Evolutionary conservation across 768 basidiomycete species (phyloP).

Genomic region (Russula sp.): DNA sequence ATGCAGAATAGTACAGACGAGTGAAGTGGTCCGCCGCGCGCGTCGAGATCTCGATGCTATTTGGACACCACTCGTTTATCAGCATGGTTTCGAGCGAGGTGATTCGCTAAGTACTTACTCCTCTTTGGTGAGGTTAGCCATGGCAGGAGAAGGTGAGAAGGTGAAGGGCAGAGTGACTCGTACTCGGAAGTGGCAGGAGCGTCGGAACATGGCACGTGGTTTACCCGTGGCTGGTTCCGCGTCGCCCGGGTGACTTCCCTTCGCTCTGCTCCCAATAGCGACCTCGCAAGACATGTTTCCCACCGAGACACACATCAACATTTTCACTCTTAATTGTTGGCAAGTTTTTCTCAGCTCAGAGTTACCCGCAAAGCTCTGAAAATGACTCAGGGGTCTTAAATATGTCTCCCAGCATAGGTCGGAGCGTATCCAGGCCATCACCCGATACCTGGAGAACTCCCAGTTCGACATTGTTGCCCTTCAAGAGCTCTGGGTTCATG

Average conservation of each 20-base stretch:
- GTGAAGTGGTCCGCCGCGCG: conserved; percentile 82
- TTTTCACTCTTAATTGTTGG: conserved; percentile 82
- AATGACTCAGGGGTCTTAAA: conserved; percentile 70
- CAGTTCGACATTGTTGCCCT: conserved; percentile 77
- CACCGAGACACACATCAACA: conserved; percentile 48
- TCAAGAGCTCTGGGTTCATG: conserved; percentile 86
- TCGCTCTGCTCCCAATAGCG: neutral
- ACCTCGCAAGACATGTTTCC: conserved; percentile 31
- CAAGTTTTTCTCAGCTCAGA: conserved; percentile 34
- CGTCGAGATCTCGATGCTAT: conserved; percentile 80
- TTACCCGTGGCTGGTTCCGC: conserved; percentile 4
- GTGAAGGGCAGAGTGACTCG: neutral
- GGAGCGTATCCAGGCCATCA: conserved; percentile 72
- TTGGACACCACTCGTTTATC: neutral
- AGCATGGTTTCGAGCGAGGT: neutral
- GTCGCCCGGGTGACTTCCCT: neutral
- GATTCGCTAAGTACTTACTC: conserved; percentile 34
- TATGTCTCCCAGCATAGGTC: conserved; percentile 73
- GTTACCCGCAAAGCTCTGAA: neutral
- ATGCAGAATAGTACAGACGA: conserved; percentile 76
- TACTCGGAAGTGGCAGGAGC: neutral
- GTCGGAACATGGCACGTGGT: neutral
- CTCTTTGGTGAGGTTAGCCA: conserved; percentile 38
- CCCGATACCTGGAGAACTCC: conserved; percentile 56
- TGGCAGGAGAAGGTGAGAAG: conserved; percentile 12